Base-by-base conservation (phyloP, 1,284 basidiomycete genomes). In the Puccinia triticina region DNA sequence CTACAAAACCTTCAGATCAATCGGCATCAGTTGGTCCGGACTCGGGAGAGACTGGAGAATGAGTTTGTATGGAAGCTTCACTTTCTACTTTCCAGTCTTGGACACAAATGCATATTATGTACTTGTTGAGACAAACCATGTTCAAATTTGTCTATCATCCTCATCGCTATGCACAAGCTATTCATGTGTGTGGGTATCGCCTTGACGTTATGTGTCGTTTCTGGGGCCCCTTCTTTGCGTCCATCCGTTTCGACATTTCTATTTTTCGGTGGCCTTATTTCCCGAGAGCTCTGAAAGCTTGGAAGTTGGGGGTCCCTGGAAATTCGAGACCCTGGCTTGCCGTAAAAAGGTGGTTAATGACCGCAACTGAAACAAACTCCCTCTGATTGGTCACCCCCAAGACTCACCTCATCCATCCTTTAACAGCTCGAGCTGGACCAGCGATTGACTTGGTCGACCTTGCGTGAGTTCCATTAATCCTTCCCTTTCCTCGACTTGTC, bases 161-260 rank as follows among this genome's bases (percentile, higher is more conserved):
- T 55, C 53, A 55, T 55, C 53, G 23, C 11, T 55, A 57, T 57
- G n/a, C 26, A 57, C 55, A 57, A 57, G 55, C 55, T 57, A 57
- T 57, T 57, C 55, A 57, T 57, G 55, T 26, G 55, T 57, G 55
- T 57, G 55, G 55, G 55, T 57, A 26, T 57, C n/a, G 23, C 21
- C 55, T 57, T 57, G 55, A 57, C 21, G 23, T 57, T 57, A 57
- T 57, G n/a, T 57, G 55, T 57, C 55, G 55, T 57, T 57, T 57
- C 21, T 57, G 55, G 55, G 55, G 55, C 26, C 55, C 55, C 55
- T 57, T 26, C 14, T 50, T 50, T 50, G 48, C 48, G 5, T 50
- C 18, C 48, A 50, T 50, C 11, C 18, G 48, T 50, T 16, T 2
- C 11, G 10, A 50, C 18, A 50, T 50, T 16, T 50, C 11, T 50